Evolutionary conservation across 495 filamentous ascomycete species (phyloP), one percentile per base, ranked within the genome.

Genomic region (Penicillium simplicissimum): DNA sequence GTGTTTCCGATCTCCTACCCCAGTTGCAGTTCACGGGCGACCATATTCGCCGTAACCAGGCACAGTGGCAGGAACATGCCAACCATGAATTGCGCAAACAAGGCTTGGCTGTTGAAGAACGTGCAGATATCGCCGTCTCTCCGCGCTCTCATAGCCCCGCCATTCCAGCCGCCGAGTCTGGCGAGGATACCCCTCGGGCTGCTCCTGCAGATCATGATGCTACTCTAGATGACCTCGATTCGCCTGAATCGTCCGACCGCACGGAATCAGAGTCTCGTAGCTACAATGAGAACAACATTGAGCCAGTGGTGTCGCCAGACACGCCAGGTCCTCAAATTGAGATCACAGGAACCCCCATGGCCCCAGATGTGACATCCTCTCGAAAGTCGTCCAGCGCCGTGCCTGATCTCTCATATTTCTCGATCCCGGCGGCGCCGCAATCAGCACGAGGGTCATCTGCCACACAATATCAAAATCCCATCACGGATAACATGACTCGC

Each of bases 1-100:
- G 86, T 23, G 86, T 97, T 17, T 85, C 90, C 28, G 88, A 96
- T 56, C 84, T 98, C 42, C 75, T 98, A 53, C 93, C 95, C 8
- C 84, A 82, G 23, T 88, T 98, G 86, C 76, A 81, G 37, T 96
- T 93, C 71, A 90, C 86, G 36, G 88, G 93, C 8, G 84, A 89
- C 3, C 91, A 96, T 69, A 86, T 98, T 47, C 79, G 86, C 28
- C 71, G 72, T 31, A 98, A 98, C 73, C 87, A 88, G 68, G 67
- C 72, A 0, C 80, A 83, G 19, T 98, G 96, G 85, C 84, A 90
- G 55, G 69, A 78, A 36, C 84, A 84, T 49, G 85, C 93, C 31
- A 85, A 87, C 45, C 64, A 85, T 67, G 72, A 82, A 61, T 70
- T 74, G 47, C 66, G 63, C 45, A 75, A 73, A 55, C 68, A 71